Evolutionary conservation across 495 filamentous ascomycete genomes (phyloP), one percentile per base, ranked within the genome.

Genomic region (Trypethelium eluteriae): DNA sequence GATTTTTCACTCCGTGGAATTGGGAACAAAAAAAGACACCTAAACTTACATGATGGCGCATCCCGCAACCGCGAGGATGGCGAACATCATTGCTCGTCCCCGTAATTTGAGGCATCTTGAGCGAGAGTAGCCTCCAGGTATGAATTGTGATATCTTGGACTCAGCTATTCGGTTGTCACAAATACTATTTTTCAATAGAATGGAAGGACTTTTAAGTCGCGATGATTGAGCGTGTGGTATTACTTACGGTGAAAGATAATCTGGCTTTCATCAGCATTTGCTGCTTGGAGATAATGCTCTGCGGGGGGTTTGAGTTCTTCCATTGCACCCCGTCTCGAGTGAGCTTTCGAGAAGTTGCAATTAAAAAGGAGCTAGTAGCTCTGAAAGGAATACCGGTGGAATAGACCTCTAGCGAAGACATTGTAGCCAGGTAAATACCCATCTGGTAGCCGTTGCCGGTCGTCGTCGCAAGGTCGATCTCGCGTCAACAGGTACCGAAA

Each of bases 121-220:
- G n/a, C 63, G 72, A 32, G 70, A 74, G 59, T 62, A 74, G 50
- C 72, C 70, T n/a, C 69, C 72, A 38, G 72, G 72, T 41, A 74
- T 72, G 7, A 59, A 69, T 25, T 67, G 59, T 16, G 72, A 59
- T 35, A 59, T 7, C 2, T 36, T 34, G 25, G 53, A 59, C 18
- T 59, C 53, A 10, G 53, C 53, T 59, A 14, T 59, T 14, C 10
- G 32, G 6, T 36, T 10, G n/a, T 59, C 32, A 59, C 25, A 25
- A 25, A 25, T 25, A 25, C 25, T 25, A 25, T 25, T 25, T 25
- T 25, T 25, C 25, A 25, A 25, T 25, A 25, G 25, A 25, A 25
- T 25, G 25, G 25, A 25, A 25, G 25, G 25, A 1, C 25, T 25
- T 25, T 25, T 25, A 25, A 25, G 25, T 44, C 14, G 41, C 6